phyloP scores from a whole-genome alignment of 2,329 filamentous ascomycete species.

The Pyricularia sp. region DNA sequence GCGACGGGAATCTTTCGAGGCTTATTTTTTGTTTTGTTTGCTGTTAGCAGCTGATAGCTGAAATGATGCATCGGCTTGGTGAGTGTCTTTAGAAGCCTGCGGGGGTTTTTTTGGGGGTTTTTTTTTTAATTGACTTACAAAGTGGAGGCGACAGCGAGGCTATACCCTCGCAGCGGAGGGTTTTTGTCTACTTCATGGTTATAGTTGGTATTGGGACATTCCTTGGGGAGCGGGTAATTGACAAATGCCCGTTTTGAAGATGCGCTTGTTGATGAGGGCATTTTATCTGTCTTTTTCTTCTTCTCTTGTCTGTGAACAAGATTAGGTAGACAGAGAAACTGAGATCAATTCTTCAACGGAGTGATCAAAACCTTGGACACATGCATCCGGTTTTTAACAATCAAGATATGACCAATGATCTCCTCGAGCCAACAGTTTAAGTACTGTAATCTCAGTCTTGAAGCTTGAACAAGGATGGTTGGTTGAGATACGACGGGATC shows the following conservation, averaged over 20 bases:
- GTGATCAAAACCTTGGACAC: background rate
- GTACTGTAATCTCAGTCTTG: background rate
- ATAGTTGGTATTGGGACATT: slow-evolving; percentile 23
- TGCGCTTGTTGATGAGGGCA: slow-evolving; percentile 5
- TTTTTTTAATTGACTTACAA: slow-evolving; percentile 14
- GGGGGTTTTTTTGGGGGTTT: too few species aligned
- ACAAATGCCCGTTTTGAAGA: slow-evolving; percentile 19
- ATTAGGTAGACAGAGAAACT: background rate
- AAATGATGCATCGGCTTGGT: background rate
- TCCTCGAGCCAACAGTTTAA: background rate
- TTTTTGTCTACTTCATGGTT: slow-evolving; percentile 43
- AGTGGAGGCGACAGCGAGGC: slow-evolving; percentile 44
- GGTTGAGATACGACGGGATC: background rate
- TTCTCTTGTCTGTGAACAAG: background rate
- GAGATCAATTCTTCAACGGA: background rate
- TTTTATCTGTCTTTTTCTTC: background rate
- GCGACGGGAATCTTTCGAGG: slow-evolving; percentile 45
- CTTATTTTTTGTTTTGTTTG: slow-evolving; percentile 24
- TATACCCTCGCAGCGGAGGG: slow-evolving; percentile 57
- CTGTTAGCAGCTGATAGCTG: slow-evolving; percentile 1
- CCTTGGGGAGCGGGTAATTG: slow-evolving; percentile 32
- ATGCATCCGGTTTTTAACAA: background rate
- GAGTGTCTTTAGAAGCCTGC: background rate
- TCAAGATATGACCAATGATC: background rate
- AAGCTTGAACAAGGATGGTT: background rate